These are phyloP conservation scores for Diospyros lotus DNA, from an alignment of 148 eudicot genomes.

Conservation along the genomic window DNA sequence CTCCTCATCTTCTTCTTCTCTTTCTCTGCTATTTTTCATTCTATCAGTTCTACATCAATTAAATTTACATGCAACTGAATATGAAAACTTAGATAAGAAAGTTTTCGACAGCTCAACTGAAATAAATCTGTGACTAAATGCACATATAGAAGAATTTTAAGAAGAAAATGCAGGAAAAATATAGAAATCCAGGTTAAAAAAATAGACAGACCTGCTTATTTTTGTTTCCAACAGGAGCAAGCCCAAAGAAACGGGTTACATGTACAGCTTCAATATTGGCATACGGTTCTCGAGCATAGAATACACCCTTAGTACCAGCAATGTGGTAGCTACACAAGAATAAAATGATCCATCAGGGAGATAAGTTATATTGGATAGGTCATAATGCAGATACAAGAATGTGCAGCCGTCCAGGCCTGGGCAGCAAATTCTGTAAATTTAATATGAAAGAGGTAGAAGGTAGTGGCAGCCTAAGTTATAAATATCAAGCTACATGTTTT, in stretches of 20 bases:
- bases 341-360: constrained; percentile 20
- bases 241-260: constrained; percentile 90
- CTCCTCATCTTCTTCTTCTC: too few species aligned
- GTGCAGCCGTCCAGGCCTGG: not conserved
- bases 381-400: not conserved
- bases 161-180: not conserved
- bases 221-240: constrained; percentile 90
- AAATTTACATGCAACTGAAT: not conserved
- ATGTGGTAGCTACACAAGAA: constrained; percentile 67
- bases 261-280: constrained; percentile 67
- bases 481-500: not conserved
- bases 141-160: not conserved
- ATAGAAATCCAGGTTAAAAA: constrained; percentile 6
- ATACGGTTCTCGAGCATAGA: constrained; percentile 88
- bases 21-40: too few species aligned
- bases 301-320: constrained; percentile 73
- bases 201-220: constrained; percentile 61
- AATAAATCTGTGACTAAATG: not conserved
- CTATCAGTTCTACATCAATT: too few species aligned
- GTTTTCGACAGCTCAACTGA: not conserved
- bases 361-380: not conserved
- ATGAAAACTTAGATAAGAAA: not conserved
- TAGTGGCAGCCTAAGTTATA: not conserved
- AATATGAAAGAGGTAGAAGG: not conserved
- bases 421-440: not conserved